Evolutionary conservation across 1,139 yeast species (phyloP).

Genomic region (Geotrichum europaeum): DNA sequence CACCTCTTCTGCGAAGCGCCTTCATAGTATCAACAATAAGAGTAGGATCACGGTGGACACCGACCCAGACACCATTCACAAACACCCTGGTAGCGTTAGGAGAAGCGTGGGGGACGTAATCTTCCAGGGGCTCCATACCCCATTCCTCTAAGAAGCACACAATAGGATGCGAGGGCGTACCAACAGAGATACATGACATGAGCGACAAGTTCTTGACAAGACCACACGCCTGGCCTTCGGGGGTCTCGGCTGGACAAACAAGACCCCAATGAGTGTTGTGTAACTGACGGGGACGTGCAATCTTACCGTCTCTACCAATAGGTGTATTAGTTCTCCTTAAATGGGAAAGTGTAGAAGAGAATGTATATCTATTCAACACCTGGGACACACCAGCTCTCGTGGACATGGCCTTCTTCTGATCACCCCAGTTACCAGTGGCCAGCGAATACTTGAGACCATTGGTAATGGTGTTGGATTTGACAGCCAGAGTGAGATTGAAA

Average conservation of each 20-base stretch:
- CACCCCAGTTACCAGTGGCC: constrained; percentile 99
- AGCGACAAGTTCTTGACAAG: constrained; percentile 90
- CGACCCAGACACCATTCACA: constrained; percentile 99
- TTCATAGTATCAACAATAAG: constrained; percentile 86
- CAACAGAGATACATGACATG: constrained; percentile 97
- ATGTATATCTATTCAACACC: constrained; percentile 94
- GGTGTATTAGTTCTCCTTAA: constrained; percentile 98
- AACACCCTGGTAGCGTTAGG: constrained; percentile 92
- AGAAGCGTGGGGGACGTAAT: constrained; percentile 86
- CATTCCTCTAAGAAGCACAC: constrained; percentile 92
- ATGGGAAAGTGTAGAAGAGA: constrained; percentile 94
- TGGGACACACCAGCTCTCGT: constrained; percentile 99
- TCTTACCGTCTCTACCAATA: constrained; percentile 96
- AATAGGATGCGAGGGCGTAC: constrained; percentile 95
- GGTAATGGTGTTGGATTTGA: constrained; percentile 92
- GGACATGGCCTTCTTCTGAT: constrained; percentile 98
- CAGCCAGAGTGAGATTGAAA: constrained; percentile 92
- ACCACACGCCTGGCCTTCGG: constrained; percentile 99
- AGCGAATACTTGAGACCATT: constrained; percentile 95
- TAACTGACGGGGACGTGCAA: constrained; percentile 96
- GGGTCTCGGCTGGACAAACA: constrained; percentile 99
- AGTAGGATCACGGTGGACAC: constrained; percentile 95
- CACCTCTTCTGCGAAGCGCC: constrained; percentile 89
- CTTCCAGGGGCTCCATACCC: constrained; percentile 98
- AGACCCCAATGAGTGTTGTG: constrained; percentile 99